A percentile compares a stretch with the other conserved stretches of the same genome.
Evolutionary conservation across 2,329 filamentous ascomycete species (phyloP).

Genomic region (Pochonia chlamydosporia): DNA sequence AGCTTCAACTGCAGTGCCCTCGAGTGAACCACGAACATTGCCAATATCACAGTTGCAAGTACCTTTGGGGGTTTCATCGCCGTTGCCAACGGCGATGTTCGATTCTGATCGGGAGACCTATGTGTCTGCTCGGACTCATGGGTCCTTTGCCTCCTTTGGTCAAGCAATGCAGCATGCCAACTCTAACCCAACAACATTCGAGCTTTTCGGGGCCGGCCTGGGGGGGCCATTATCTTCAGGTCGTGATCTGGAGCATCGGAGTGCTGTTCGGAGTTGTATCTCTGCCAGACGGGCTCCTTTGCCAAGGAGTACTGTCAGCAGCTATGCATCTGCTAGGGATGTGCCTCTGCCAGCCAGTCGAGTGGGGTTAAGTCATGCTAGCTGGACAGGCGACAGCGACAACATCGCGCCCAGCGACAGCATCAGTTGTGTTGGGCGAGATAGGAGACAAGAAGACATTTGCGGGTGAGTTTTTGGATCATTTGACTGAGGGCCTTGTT

Average conservation of each 20-base stretch:
- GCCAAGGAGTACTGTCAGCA: slow-evolving; percentile 10
- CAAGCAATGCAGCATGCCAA: not conserved
- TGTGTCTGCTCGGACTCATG: slow-evolving; percentile 1
- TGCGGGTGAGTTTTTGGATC: no score
- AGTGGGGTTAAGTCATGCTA: slow-evolving; percentile 33
- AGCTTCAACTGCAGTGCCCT: not conserved
- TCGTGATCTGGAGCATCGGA: not conserved
- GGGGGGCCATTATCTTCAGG: not conserved
- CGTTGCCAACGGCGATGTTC: not conserved
- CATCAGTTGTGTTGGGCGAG: slow-evolving; percentile 53
- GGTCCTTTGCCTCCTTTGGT: not conserved
- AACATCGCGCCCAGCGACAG: slow-evolving; percentile 57
- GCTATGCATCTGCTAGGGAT: slow-evolving; percentile 24
- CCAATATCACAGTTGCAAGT: not conserved
- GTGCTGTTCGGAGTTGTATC: slow-evolving; percentile 4
- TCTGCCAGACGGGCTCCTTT: slow-evolving; percentile 24
- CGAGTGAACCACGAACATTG: not conserved
- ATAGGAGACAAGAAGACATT: slow-evolving; percentile 19
- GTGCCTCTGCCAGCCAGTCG: slow-evolving; percentile 36
- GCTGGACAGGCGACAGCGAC: slow-evolving; percentile 42
- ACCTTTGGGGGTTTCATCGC: not conserved
- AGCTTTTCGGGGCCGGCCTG: not conserved
- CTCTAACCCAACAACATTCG: not conserved
- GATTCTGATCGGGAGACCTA: slow-evolving; percentile 2
- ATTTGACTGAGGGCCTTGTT: no score